These are phyloP conservation scores for Croton setiger DNA, from an alignment of 441 rosid genomes.

Conservation along the genomic window DNA sequence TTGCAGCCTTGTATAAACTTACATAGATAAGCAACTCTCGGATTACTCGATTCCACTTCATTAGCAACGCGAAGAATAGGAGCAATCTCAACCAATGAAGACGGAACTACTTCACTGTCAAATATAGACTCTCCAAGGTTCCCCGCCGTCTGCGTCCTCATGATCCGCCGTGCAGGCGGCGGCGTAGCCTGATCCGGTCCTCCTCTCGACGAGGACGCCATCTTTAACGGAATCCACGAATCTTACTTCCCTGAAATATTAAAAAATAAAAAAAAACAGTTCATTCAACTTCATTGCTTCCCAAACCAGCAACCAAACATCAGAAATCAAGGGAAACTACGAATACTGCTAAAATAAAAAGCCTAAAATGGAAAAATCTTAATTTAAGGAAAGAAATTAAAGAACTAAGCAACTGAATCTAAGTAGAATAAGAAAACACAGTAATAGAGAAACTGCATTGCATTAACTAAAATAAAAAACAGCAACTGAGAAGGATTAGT, in stretches of 20 bases:
- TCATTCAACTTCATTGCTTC: background rate
- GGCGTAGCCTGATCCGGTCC: slow-evolving; percentile 49
- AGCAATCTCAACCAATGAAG: slow-evolving; percentile 88
- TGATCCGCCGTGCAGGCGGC: slow-evolving; percentile 49
- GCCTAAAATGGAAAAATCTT: background rate
- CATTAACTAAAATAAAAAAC: background rate
- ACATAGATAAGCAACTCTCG: slow-evolving; percentile 98
- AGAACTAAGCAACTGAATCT: too few relatives aligned
- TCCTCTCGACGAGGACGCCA: slow-evolving; percentile 59
- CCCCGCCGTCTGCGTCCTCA: slow-evolving; percentile 90
- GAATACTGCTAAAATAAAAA: background rate
- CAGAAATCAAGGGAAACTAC: background rate
- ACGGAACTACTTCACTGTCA: slow-evolving; percentile 97
- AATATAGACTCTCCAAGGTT: slow-evolving; percentile 80
- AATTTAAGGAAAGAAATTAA: too few relatives aligned
- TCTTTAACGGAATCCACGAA: slow-evolving; percentile 6
- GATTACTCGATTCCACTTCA: slow-evolving; percentile 88
- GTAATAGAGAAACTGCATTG: slow-evolving; percentile 3
- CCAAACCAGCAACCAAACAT: background rate
- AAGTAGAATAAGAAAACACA: background rate
- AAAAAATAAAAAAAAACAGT: background rate
- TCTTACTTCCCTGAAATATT: background rate
- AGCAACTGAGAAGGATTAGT: background rate
- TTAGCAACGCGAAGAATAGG: slow-evolving; percentile 99
- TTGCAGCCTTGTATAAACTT: slow-evolving; percentile 25